Evolutionary conservation across 495 filamentous ascomycete genomes (phyloP), one percentile per base, ranked within the genome.

Genomic region (Sporormia fimetaria): DNA sequence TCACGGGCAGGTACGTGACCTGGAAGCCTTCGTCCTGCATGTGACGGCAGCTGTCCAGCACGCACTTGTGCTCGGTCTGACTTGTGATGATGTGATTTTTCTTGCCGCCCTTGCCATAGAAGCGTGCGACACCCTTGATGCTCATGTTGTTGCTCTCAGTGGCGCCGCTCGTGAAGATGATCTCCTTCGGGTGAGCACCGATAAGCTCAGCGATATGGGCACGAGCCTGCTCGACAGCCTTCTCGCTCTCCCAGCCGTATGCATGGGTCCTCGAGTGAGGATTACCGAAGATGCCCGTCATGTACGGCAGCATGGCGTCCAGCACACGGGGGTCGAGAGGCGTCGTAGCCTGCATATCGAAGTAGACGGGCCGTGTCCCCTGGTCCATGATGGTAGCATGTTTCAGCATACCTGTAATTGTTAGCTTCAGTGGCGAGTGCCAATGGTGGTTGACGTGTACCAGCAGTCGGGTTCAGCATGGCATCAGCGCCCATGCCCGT

Each of bases 61-160:
- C 90, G 64, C 90, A 98, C 66, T 98, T 98, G 69, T 98, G 90
- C 61, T 98, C 90, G 0, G 92, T 98, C 67, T 96, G 92, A 29
- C 74, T 81, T 18, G 90, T 98, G 62, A 98, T 83, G 55, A 98
- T 84, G 62, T 98, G 90, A 65, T 85, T 94, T 77, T 95, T 98
- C 74, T 93, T 94, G 39, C 84, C 87, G 1, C 77, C 80, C 35
- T 83, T 70, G 38, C 82, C 82, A 61, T 95, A 95, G 64, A 98
- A 98, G 18, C 87, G 68, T 7, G 90, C 88, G 17, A 98, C 90
- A 39, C 90, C 90, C 64, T 98, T 98, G 68, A 96, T 81, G 57
- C 83, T 92, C 90, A 98, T 98, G 55, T 98, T 98, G 67, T 98
- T 98, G 58, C 86, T 94, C 68, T 98, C 90, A 0, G 90, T 98